These are phyloP conservation scores for Hymenotorrendiella dingleyae DNA, from an alignment of 2,329 filamentous ascomycete genomes.

Conservation along the genomic window DNA sequence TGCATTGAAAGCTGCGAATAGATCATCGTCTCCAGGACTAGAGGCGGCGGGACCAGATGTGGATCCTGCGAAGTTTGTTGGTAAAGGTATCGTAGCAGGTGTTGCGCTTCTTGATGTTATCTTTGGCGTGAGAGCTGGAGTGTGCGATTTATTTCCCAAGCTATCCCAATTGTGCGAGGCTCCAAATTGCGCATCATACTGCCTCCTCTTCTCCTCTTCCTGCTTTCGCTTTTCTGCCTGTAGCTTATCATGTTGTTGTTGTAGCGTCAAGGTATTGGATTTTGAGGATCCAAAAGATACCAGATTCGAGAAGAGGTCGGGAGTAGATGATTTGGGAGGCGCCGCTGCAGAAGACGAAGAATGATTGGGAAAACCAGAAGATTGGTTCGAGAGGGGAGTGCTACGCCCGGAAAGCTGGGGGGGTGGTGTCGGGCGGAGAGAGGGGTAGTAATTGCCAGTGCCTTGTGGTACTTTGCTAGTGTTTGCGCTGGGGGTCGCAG, in stretches of 20 bases:
- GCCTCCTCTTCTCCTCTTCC: conserved; percentile 65
- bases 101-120: conserved; percentile 43
- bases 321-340: conserved; percentile 38
- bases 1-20: conserved; percentile 63
- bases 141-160: conserved; percentile 49
- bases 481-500: conserved; percentile 32
- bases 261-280: conserved; percentile 66
- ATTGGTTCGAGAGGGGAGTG: conserved; percentile 42
- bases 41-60: conserved; percentile 29
- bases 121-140: conserved; percentile 35
- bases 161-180: conserved; percentile 71
- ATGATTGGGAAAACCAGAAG: conserved; percentile 35
- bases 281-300: conserved; percentile 54
- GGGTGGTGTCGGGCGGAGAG: conserved; percentile 44
- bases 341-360: conserved; percentile 28
- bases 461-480: conserved; percentile 39
- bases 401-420: conserved; percentile 47
- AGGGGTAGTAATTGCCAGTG: conserved; percentile 39
- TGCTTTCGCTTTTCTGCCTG: conserved; percentile 63
- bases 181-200: conserved; percentile 73
- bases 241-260: conserved; percentile 68
- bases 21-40: conserved; percentile 48
- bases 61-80: conserved; percentile 24
- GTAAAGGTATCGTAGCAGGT: conserved; percentile 33
- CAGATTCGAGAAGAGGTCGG: conserved; percentile 74